Evolutionary conservation across 306 rosid genomes (phyloP).

Genomic region (Sophora flavescens): DNA sequence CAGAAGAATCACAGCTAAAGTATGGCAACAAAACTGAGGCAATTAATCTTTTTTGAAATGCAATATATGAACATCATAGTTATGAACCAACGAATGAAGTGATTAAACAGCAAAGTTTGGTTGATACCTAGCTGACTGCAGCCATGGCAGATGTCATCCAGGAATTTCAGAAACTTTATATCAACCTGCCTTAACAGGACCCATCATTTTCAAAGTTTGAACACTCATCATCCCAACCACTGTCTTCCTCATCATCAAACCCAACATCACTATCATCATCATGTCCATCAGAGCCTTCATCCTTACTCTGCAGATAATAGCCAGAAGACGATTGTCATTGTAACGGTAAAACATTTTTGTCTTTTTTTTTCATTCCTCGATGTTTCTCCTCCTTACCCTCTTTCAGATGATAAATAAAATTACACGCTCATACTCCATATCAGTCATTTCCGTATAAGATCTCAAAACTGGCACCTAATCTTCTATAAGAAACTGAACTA

Average conservation of each 20-base stretch:
- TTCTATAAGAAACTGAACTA: slow-evolving; percentile 32
- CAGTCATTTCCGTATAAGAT: slow-evolving; percentile 35
- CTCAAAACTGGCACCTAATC: slow-evolving; percentile 20
- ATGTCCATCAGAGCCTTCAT: slow-evolving; percentile 50
- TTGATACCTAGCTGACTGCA: slow-evolving; percentile 44
- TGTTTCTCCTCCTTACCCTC: slow-evolving; percentile 13
- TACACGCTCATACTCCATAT: slow-evolving; percentile 1
- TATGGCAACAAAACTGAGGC: background rate
- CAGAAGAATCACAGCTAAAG: background rate
- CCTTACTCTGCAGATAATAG: slow-evolving; percentile 60
- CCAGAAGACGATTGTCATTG: slow-evolving; percentile 4
- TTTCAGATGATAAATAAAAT: slow-evolving; percentile 15
- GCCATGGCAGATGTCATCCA: slow-evolving; percentile 23
- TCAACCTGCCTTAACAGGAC: slow-evolving; percentile 43
- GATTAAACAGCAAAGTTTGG: slow-evolving; percentile 7
- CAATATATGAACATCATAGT: background rate
- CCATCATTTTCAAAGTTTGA: slow-evolving; percentile 33
- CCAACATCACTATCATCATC: slow-evolving; percentile 39
- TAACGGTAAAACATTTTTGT: background rate
- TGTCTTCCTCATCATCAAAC: slow-evolving; percentile 40
- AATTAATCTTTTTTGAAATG: slow-evolving; percentile 7
- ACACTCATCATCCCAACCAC: slow-evolving; percentile 33
- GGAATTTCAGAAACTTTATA: slow-evolving; percentile 14
- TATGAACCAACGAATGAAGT: background rate
- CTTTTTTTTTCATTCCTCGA: slow-evolving; percentile 25